A percentile compares a stretch with the other conserved stretches of the same genome.
Conservation (phyloP, 179 eudicot genomes). For the Pouteria campechiana region DNA sequence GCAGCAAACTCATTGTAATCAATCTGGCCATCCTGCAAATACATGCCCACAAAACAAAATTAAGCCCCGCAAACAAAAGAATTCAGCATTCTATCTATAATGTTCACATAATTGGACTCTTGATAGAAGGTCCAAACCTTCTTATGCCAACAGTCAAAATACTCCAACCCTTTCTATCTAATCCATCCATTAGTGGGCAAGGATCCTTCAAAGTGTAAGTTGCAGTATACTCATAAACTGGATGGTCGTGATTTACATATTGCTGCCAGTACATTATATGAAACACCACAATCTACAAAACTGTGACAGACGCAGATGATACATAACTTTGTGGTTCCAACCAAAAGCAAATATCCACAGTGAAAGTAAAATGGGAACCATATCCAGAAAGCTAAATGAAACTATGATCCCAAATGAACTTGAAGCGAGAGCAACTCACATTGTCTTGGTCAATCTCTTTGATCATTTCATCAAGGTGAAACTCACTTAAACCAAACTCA, state of each 20-base stretch:
- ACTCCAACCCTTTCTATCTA: too few relatives aligned
- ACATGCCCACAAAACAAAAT: neutral
- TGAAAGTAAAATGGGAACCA: too few relatives aligned
- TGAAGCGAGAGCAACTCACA: conserved; percentile 45
- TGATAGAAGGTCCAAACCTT: too few relatives aligned
- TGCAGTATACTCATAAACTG: neutral
- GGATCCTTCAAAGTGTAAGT: too few relatives aligned
- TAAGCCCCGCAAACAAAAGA: neutral
- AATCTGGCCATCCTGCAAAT: conserved; percentile 74
- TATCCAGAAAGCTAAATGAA: neutral
- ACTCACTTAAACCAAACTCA: conserved; percentile 56
- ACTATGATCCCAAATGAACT: neutral
- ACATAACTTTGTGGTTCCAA: too few relatives aligned
- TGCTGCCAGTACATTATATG: too few relatives aligned
- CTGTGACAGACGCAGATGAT: too few relatives aligned
- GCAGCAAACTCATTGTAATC: conserved; percentile 73
- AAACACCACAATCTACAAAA: too few relatives aligned
- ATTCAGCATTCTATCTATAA: neutral
- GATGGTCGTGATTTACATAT: too few relatives aligned
- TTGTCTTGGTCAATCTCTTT: conserved; percentile 72
- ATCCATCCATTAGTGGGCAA: neutral
- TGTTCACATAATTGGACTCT: too few relatives aligned
- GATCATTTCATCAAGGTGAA: conserved; percentile 64
- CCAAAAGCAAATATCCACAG: too few relatives aligned
- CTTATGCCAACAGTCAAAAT: too few relatives aligned